Evolutionary conservation across 2,329 filamentous ascomycete species (phyloP).

Genomic region (Botrytis sinoallii): DNA sequence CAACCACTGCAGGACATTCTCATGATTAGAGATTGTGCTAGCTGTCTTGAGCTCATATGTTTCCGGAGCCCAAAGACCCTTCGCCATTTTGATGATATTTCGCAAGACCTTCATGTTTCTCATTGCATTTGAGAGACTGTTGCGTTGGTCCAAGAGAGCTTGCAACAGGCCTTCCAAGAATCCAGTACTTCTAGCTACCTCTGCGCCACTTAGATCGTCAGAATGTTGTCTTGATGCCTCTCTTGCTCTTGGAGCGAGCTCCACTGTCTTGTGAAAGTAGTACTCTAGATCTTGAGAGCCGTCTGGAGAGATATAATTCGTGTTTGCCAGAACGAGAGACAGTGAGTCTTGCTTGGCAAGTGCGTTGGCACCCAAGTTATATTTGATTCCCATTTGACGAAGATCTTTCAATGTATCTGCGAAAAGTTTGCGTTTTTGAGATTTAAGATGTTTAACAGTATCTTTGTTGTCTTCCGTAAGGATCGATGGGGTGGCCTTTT

Average conservation of each 20-base stretch:
- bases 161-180: slow-evolving; percentile 84
- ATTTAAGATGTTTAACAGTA: slow-evolving; percentile 82
- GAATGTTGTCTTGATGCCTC: slow-evolving; percentile 69
- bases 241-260: slow-evolving; percentile 67
- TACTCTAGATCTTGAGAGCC: slow-evolving; percentile 49
- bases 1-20: slow-evolving; percentile 55
- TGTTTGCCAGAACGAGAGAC: slow-evolving; percentile 64
- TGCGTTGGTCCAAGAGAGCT: slow-evolving; percentile 59
- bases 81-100: slow-evolving; percentile 26
- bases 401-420: slow-evolving; percentile 82
- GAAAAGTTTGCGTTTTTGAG: slow-evolving; percentile 83
- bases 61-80: slow-evolving; percentile 44
- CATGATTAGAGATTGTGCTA: slow-evolving; percentile 27
- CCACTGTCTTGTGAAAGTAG: slow-evolving; percentile 76
- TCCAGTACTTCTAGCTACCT: slow-evolving; percentile 74
- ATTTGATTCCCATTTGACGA: slow-evolving; percentile 83
- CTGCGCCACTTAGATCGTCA: slow-evolving; percentile 77
- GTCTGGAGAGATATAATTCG: slow-evolving; percentile 40
- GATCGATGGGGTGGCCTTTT: slow-evolving; percentile 76
- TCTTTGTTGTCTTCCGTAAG: slow-evolving; percentile 85
- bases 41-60: slow-evolving; percentile 26
- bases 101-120: slow-evolving; percentile 27
- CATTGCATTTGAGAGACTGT: slow-evolving; percentile 28
- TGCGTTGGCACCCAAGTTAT: slow-evolving; percentile 72
- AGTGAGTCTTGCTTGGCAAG: slow-evolving; percentile 71